These are phyloP conservation scores for Proliferodiscus dingleyae DNA, from an alignment of 2,329 filamentous ascomycete genomes.

Conservation along the genomic window DNA sequence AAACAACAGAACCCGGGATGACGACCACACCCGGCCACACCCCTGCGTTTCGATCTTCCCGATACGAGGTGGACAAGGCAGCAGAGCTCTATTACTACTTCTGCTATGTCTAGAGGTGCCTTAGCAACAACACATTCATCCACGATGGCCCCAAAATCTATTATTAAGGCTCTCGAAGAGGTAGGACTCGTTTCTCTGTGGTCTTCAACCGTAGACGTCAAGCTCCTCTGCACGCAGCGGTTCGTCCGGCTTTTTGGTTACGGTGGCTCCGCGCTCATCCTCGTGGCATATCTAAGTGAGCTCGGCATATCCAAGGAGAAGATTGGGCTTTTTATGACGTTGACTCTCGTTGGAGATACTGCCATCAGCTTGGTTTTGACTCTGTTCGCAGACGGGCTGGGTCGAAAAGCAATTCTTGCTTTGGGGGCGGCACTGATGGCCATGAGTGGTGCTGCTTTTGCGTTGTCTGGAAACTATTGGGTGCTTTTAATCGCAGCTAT, in stretches of 20 bases:
- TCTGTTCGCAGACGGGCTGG: conserved; percentile 52
- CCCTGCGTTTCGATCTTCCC: background rate
- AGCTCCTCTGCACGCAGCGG: conserved; percentile 53
- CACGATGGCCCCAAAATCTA: conserved; percentile 20
- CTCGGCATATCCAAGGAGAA: conserved; percentile 45
- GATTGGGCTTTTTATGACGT: conserved; percentile 61
- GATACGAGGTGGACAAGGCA: background rate
- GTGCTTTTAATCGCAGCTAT: conserved; percentile 52
- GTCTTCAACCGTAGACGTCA: conserved; percentile 43
- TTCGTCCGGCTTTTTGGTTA: conserved; percentile 61
- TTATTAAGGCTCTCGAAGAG: conserved; percentile 32
- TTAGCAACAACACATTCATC: background rate
- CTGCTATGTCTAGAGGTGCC: background rate
- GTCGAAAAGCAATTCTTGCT: conserved; percentile 48
- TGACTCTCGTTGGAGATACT: conserved; percentile 57
- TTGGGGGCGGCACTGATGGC: conserved; percentile 52
- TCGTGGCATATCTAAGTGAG: conserved; percentile 50
- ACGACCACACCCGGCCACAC: background rate
- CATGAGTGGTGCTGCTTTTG: conserved; percentile 52
- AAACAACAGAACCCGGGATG: background rate
- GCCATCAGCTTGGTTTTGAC: conserved; percentile 55
- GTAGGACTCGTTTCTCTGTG: conserved; percentile 42
- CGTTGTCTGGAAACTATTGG: conserved; percentile 50
- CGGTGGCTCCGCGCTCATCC: conserved; percentile 51
- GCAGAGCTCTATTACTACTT: too few species aligned